Percentiles rank a stretch among this genome's conserved stretches.
Evolutionary conservation across 1,284 basidiomycete species (phyloP).

Genomic region (Boletus sp.): DNA sequence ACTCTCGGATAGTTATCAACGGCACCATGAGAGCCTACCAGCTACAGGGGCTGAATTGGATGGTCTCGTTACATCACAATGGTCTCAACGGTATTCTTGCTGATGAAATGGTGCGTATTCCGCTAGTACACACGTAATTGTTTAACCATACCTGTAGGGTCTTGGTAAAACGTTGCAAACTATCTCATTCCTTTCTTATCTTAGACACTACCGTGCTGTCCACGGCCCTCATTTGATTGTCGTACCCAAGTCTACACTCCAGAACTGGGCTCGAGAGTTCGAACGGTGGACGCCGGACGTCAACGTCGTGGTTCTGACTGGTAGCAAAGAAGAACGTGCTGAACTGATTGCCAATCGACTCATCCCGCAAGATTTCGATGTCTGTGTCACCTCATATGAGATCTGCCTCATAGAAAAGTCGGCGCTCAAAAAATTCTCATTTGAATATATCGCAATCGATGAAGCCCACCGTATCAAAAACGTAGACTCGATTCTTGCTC

Average conservation of each 20-base stretch:
- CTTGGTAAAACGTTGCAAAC: conserved; percentile 98
- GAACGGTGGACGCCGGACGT: conserved; percentile 91
- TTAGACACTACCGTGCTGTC: conserved; percentile 80
- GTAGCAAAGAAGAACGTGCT: conserved; percentile 87
- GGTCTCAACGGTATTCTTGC: conserved; percentile 93
- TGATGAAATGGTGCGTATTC: conserved; percentile 80
- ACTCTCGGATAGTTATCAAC: conserved; percentile 64
- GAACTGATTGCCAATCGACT: conserved; percentile 79
- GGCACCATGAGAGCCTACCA: conserved; percentile 95
- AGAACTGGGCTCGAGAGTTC: conserved; percentile 97
- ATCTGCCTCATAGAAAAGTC: conserved; percentile 95
- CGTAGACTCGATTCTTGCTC: conserved; percentile 93
- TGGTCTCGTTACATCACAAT: conserved; percentile 91
- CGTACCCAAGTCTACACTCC: conserved; percentile 96
- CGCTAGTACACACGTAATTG: not conserved
- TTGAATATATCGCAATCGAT: conserved; percentile 99
- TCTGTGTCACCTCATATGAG: conserved; percentile 97
- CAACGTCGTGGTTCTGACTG: conserved; percentile 79
- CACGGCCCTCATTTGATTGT: conserved; percentile 91
- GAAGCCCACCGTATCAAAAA: conserved; percentile 99
- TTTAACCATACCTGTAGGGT: conserved; percentile 54
- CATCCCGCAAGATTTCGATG: conserved; percentile 88
- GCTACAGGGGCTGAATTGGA: conserved; percentile 96
- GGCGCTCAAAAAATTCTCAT: conserved; percentile 91
- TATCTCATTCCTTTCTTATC: conserved; percentile 95